A percentile compares a stretch with the other conserved stretches of the same genome.
phyloP scores from a whole-genome alignment of 495 filamentous ascomycete genomes.

The Aspergillus biplanus region DNA sequence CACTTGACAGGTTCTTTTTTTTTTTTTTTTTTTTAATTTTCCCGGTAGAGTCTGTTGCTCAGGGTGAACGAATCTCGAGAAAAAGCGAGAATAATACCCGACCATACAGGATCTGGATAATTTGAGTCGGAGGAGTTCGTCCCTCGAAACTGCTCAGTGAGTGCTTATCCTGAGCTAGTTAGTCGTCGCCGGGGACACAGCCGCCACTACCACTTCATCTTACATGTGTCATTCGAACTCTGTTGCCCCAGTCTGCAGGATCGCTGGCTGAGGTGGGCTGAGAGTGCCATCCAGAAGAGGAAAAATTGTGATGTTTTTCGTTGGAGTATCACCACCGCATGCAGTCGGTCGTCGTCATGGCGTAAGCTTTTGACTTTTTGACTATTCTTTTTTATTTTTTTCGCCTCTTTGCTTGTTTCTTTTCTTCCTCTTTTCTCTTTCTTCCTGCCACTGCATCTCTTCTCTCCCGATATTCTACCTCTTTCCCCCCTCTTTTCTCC shows the following conservation, averaged over 20 bases:
- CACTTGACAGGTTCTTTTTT: background rate
- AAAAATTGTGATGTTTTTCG: background rate
- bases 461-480: background rate
- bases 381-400: slow-evolving; percentile 5
- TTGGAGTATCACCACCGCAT: slow-evolving; percentile 11
- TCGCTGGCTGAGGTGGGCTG: background rate
- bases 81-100: too few relatives aligned
- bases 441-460: background rate
- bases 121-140: background rate
- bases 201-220: slow-evolving; percentile 17
- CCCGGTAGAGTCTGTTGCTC: too few relatives aligned
- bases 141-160: background rate
- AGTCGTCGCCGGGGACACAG: slow-evolving; percentile 32
- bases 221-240: slow-evolving; percentile 3
- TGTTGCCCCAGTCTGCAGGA: background rate
- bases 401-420: slow-evolving; percentile 9
- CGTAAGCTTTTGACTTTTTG: background rate
- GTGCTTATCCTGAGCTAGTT: background rate
- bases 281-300: background rate
- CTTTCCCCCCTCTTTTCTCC: slow-evolving; percentile 3
- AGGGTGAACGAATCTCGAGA: too few relatives aligned
- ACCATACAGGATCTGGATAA: background rate
- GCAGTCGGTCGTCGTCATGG: slow-evolving; percentile 17
- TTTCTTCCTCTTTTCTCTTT: background rate
- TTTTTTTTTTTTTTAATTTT: background rate